Evolutionary conservation across 1,284 basidiomycete genomes (phyloP).

Genomic region (Microbotryum lychnidis-dioicae): DNA sequence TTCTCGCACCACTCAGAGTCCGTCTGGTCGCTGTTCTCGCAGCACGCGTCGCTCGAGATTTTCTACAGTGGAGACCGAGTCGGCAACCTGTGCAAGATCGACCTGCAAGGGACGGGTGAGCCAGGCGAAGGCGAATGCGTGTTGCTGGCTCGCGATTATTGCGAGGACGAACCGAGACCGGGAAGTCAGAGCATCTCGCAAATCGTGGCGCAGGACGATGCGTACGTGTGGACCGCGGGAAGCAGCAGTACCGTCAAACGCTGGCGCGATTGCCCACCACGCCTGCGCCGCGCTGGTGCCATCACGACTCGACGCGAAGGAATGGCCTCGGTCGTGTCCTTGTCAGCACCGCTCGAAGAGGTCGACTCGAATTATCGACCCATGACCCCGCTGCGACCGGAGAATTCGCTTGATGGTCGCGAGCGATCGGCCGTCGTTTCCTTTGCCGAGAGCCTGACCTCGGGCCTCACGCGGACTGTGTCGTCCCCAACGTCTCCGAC

Average conservation of each 20-base stretch:
- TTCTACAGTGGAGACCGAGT: conserved; percentile 95
- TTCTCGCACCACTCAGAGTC: conserved; percentile 85
- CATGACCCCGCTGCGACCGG: conserved; percentile 6
- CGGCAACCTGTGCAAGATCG: conserved; percentile 80
- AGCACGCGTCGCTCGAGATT: conserved; percentile 75
- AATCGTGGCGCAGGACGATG: conserved; percentile 76
- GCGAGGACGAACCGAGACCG: conserved; percentile 40
- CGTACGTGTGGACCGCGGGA: conserved; percentile 82
- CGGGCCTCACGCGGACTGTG: conserved; percentile 15
- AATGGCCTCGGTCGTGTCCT: neutral
- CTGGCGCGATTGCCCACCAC: conserved; percentile 49
- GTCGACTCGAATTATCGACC: neutral
- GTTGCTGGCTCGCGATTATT: conserved; percentile 62
- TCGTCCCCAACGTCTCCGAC: conserved; percentile 16
- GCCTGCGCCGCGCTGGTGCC: neutral
- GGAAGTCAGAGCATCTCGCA: conserved; percentile 60
- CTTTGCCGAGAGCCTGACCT: conserved; percentile 23
- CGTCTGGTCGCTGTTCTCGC: conserved; percentile 85
- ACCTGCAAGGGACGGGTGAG: conserved; percentile 71
- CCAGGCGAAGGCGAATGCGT: conserved; percentile 76
- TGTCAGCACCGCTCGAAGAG: conserved; percentile 1
- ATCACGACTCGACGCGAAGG: neutral
- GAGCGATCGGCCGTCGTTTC: conserved; percentile 20
- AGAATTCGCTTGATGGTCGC: conserved; percentile 2
- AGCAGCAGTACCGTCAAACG: conserved; percentile 69